phyloP scores from a whole-genome alignment of 352 stramenopile species.

The Pythium monospermum region DNA sequence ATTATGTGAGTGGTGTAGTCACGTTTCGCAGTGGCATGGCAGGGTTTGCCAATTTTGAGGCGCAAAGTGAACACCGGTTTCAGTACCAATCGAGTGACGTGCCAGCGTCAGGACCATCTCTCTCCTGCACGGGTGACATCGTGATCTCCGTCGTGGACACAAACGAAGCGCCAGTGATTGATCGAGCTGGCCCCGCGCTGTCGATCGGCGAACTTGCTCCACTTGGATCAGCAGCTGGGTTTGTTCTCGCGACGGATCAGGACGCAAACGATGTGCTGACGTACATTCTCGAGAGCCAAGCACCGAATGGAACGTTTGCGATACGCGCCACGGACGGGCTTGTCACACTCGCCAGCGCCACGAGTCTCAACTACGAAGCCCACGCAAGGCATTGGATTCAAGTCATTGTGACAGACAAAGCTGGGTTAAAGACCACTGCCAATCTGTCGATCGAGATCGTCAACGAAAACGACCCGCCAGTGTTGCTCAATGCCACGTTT shows the following conservation, averaged over 20 bases:
- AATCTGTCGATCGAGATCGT: conserved; percentile 11
- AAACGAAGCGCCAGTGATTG: conserved; percentile 39
- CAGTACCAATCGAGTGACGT: conserved; percentile 48
- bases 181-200: neutral
- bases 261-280: conserved; percentile 21
- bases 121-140: conserved; percentile 38
- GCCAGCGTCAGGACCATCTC: conserved; percentile 23
- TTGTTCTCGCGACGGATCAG: conserved; percentile 20
- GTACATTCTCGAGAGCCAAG: conserved; percentile 18
- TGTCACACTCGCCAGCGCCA: conserved; percentile 8
- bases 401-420: conserved; percentile 13
- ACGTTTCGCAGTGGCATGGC: conserved; percentile 14
- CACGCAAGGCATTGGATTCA: conserved; percentile 9
- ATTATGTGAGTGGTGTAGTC: conserved; percentile 29
- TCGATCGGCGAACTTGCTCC: conserved; percentile 26
- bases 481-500: conserved; percentile 20
- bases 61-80: conserved; percentile 30
- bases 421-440: conserved; percentile 8
- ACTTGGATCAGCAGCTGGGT: conserved; percentile 8
- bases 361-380: conserved; percentile 18
- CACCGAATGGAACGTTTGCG: conserved; percentile 8
- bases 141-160: conserved; percentile 41
- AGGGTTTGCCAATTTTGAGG: conserved; percentile 42
- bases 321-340: conserved; percentile 11
- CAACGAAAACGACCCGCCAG: conserved; percentile 23